Base-by-base conservation (phyloP, 805 yeast genomes). In the Lipomyces anomalus region DNA sequence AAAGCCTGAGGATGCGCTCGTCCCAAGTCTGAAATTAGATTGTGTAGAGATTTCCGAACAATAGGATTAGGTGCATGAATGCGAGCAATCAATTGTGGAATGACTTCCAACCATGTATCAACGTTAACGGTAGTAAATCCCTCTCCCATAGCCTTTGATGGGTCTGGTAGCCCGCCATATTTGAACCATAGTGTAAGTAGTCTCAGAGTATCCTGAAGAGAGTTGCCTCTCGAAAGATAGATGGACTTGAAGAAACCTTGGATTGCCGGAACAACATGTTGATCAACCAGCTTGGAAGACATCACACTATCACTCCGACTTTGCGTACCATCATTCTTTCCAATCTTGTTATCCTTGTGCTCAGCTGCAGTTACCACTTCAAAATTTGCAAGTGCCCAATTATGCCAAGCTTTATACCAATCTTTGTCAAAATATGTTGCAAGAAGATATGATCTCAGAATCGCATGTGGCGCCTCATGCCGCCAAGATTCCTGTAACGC, bases 361-460 rank as follows among this genome's bases (percentile, higher is more conserved):
- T 57, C 61, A 22, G 73, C 67, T 22, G 82, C 71, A 0, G 95
- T 83, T 18, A 90, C 83, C 1, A 90, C 97, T 61, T 92, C 97
- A 62, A 89, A 92, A 64, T 94, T 92, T 0, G 97, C 97, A 60
- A 94, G 71, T 0, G 98, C 98, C 99, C 99, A 92, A 61, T 88
- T 90, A 63, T 92, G 99, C 98, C 98, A 94, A 16, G 97, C 98
- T 61, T 94, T 92, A 60, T 92, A 92, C 96, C 98, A 92, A 21
- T 77, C 75, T 29, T 77, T 73, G 62, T 92, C 97, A 64, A 92
- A 90, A 62, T 89, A 96, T 0, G 98, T 90, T 0, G 98, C 97
- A 53, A 92, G 71, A 44, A 92, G 68, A 62, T 86, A 92, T 0
- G 97, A 88, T 9, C 97, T 95, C 48, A 92, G 68, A 53, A 92